Percentiles rank a stretch among this genome's conserved stretches.
Conservation (phyloP, 495 filamentous ascomycete species). For the Jackrogersella multiformis region DNA sequence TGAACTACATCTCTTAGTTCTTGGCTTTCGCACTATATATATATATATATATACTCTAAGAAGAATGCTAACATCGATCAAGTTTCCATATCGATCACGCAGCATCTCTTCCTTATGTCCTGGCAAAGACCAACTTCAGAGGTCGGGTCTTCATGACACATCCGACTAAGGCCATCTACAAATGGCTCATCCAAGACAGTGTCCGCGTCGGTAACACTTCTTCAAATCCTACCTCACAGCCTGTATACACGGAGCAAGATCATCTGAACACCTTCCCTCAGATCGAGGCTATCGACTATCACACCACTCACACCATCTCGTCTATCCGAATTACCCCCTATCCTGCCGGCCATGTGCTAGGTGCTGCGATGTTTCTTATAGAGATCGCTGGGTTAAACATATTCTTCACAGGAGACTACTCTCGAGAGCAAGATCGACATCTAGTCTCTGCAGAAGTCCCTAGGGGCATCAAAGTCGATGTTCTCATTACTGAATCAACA, state of each 20-base stretch:
- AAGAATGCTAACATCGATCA: slow-evolving; percentile 47
- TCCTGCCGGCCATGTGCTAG: slow-evolving; percentile 94
- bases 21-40: slow-evolving; percentile 19
- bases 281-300: slow-evolving; percentile 97
- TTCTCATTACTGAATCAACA: slow-evolving; percentile 96
- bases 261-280: slow-evolving; percentile 89
- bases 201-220: slow-evolving; percentile 87
- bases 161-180: slow-evolving; percentile 98
- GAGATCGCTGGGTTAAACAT: slow-evolving; percentile 96
- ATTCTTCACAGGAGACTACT: slow-evolving; percentile 97
- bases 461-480: slow-evolving; percentile 84
- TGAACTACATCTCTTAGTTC: slow-evolving; percentile 10
- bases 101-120: slow-evolving; percentile 92
- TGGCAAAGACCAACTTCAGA: slow-evolving; percentile 96
- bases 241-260: slow-evolving; percentile 92
- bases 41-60: slow-evolving; percentile 15
- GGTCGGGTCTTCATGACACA: slow-evolving; percentile 99
- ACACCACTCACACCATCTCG: slow-evolving; percentile 95
- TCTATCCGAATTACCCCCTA: slow-evolving; percentile 97
- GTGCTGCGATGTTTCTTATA: slow-evolving; percentile 98
- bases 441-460: slow-evolving; percentile 91
- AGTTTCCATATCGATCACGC: slow-evolving; percentile 99
- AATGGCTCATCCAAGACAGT: slow-evolving; percentile 97
- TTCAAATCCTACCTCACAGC: slow-evolving; percentile 74
- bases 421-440: slow-evolving; percentile 92